Evolutionary conservation across 1,284 basidiomycete species (phyloP).

Genomic region (Lignosus rhinocerotis): DNA sequence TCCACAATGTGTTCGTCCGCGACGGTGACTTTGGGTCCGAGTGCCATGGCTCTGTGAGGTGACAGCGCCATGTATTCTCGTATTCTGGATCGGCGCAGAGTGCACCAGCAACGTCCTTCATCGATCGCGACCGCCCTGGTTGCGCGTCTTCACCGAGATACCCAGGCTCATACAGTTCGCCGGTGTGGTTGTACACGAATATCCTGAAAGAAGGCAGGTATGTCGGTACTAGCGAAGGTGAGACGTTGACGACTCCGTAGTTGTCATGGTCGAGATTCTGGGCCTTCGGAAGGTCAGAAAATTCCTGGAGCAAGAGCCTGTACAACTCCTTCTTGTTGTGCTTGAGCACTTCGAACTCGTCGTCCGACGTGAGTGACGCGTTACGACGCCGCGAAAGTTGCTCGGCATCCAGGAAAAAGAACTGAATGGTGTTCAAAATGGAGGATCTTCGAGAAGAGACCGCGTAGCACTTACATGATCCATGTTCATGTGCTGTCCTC

Average conservation of each 20-base stretch:
- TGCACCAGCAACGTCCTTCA: slow-evolving; percentile 38
- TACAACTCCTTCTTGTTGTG: slow-evolving; percentile 45
- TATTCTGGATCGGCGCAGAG: slow-evolving; percentile 54
- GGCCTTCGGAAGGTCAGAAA: slow-evolving; percentile 54
- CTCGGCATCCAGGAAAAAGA: slow-evolving; percentile 60
- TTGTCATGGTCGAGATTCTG: slow-evolving; percentile 60
- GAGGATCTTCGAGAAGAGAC: slow-evolving; percentile 2
- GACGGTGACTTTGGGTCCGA: slow-evolving; percentile 69
- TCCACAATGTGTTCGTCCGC: slow-evolving; percentile 67
- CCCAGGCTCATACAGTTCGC: slow-evolving; percentile 32
- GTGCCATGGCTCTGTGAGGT: slow-evolving; percentile 59
- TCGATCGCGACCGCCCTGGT: slow-evolving; percentile 45
- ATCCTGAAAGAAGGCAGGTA: slow-evolving; percentile 84
- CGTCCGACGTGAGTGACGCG: slow-evolving; percentile 12
- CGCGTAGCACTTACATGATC: slow-evolving; percentile 57
- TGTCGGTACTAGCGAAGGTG: slow-evolving; percentile 86
- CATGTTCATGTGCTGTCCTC: slow-evolving; percentile 69
- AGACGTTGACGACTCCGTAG: slow-evolving; percentile 77
- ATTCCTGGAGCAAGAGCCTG: slow-evolving; percentile 55
- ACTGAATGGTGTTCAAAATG: slow-evolving; percentile 38
- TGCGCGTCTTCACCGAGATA: slow-evolving; percentile 25
- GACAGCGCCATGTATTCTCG: slow-evolving; percentile 59
- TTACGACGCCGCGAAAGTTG: slow-evolving; percentile 39
- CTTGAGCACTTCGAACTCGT: slow-evolving; percentile 26
- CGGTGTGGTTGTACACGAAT: slow-evolving; percentile 78